Evolutionary conservation across 2,329 filamentous ascomycete species (phyloP).

Genomic region (Diaporthe nobilis): DNA sequence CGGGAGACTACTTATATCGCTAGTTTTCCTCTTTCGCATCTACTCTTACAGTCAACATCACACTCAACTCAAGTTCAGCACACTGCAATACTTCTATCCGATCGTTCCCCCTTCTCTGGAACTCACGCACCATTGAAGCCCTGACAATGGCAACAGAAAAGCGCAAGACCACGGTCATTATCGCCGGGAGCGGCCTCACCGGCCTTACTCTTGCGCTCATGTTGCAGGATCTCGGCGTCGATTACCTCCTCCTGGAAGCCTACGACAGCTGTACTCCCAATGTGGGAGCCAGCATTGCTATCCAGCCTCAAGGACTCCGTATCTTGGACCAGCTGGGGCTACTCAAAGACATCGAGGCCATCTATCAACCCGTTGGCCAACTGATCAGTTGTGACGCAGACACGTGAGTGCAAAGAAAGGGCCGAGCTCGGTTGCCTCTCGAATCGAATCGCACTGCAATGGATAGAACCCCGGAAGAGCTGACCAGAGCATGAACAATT

Average conservation of each 20-base stretch:
- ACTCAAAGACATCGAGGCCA: background rate
- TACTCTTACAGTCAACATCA: background rate
- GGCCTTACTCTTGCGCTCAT: slow-evolving; percentile 1
- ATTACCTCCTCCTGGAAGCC: slow-evolving; percentile 24
- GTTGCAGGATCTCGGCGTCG: slow-evolving; percentile 15
- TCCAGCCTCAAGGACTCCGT: slow-evolving; percentile 11
- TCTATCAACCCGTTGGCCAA: background rate
- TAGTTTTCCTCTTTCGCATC: background rate
- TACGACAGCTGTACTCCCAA: slow-evolving; percentile 22
- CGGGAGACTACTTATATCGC: background rate
- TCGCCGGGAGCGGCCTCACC: slow-evolving; percentile 23
- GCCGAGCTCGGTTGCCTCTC: background rate
- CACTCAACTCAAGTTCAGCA: no score
- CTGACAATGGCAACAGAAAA: slow-evolving; percentile 1
- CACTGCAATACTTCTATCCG: background rate
- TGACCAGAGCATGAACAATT: background rate
- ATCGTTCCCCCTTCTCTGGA: background rate
- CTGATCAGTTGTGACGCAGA: background rate
- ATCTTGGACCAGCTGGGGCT: slow-evolving; percentile 21
- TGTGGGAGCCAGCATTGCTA: slow-evolving; percentile 10
- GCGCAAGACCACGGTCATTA: slow-evolving; percentile 9
- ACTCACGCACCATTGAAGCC: background rate
- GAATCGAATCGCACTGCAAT: background rate
- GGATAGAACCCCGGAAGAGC: background rate
- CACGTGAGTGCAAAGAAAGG: background rate